Evolutionary conservation across 1,139 yeast species (phyloP), one percentile per base, ranked within the genome.

Genomic region (Spencermartinsiella ligniputridi): DNA sequence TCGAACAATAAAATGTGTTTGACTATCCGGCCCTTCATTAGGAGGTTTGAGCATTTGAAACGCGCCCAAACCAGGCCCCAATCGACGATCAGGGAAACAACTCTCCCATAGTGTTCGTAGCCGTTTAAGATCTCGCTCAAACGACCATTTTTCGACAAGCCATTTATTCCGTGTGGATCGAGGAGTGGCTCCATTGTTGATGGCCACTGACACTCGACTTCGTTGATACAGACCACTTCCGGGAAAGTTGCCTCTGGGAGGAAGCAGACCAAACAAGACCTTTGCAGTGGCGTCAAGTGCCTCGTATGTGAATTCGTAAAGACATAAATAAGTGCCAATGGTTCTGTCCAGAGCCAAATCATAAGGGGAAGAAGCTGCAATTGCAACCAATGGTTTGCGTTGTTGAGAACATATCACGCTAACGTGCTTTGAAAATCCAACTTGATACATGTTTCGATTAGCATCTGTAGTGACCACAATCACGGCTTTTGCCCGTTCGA

Each of bases 281-380:
- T 70, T 69, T 1, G 75, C 81, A 22, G 78, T 56, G 44, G 78
- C 71, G 27, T 71, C 69, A 36, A 80, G 62, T 1, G 76, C 81
- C 51, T 70, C 71, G 27, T 68, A 64, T 0, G 85, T 78, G 55
- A 78, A 79, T 57, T 80, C 87, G 57, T 76, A 80, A 44, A 81
- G 74, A 55, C 85, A 80, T 47, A 81, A 58, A 57, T 79, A 80
- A 0, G 82, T 76, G 45, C 81, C 75, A 22, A 79, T 71, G 40
- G 71, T 69, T 41, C 74, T 71, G 51, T 76, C 77, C 51, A 78
- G 75, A 40, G 78, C 75, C 57, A 80, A 75, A 56, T 79, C 84
- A 52, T 78, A 79, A 0, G 87, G 86, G 3, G 83, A 76, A 52
- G 79, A 76, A 0, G 82, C 79, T 1, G 85, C 83, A n/a, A 79